Evolutionary conservation across 2,329 filamentous ascomycete species (phyloP).

Genomic region (Arthrocladium fulminans): DNA sequence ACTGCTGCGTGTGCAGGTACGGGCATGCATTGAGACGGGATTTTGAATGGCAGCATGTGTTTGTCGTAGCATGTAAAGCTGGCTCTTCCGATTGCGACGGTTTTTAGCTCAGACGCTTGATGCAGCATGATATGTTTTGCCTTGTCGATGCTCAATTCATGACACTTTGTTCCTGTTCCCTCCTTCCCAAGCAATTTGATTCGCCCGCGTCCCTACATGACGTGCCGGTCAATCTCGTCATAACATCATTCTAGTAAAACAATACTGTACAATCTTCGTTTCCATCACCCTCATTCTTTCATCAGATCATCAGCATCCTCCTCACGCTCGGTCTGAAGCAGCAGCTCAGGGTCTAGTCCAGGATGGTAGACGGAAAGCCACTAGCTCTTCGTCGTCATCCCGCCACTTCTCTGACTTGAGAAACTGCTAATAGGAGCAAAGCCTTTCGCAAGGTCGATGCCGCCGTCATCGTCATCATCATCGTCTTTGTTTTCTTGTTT

Average conservation of each 20-base stretch:
- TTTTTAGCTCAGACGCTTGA: no score
- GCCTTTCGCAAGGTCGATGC: slow-evolving; percentile 40
- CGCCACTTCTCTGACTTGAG: slow-evolving; percentile 17
- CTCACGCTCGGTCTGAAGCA: neutral
- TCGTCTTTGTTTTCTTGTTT: slow-evolving; percentile 14
- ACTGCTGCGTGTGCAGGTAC: no score
- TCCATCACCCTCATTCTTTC: neutral
- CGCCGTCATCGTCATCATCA: slow-evolving; percentile 34
- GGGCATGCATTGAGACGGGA: no score
- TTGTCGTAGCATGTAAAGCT: no score
- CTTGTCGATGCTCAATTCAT: no score
- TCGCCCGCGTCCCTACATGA: no score
- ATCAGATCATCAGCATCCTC: neutral
- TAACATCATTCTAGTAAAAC: slow-evolving; percentile 8
- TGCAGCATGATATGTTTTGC: no score
- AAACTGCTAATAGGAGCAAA: slow-evolving; percentile 38
- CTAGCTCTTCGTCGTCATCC: slow-evolving; percentile 8
- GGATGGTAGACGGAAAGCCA: slow-evolving; percentile 1
- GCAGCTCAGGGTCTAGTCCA: neutral
- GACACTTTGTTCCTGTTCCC: no score
- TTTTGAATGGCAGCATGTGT: no score
- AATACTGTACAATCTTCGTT: slow-evolving; percentile 4
- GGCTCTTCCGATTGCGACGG: no score
- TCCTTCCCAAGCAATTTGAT: neutral
- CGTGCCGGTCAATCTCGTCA: neutral